Evolutionary conservation across 1,284 basidiomycete species (phyloP).

Genomic region (Cryptococcus sp.): DNA sequence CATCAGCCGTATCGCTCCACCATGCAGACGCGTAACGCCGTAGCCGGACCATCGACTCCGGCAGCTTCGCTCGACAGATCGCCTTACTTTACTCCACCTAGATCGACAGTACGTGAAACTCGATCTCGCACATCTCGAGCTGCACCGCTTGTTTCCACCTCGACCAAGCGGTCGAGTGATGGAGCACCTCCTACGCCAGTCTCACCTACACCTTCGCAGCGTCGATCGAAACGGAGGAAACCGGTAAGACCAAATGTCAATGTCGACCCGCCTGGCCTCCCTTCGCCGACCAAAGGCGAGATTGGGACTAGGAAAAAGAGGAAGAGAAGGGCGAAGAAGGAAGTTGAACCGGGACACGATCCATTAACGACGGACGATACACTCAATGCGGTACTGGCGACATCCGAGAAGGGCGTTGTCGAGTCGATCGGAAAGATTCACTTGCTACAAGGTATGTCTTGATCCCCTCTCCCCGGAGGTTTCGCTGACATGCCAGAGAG

Average conservation of each 20-base stretch:
- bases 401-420: constrained; percentile 12
- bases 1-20: too few species aligned
- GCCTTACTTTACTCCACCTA: constrained; percentile 3
- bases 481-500: constrained; percentile 11
- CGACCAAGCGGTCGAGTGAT: too few species aligned
- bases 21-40: too few species aligned
- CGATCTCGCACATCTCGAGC: neutral
- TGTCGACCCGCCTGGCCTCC: too few species aligned
- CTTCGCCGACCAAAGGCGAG: too few species aligned
- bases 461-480: neutral
- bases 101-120: neutral
- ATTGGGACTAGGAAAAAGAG: too few species aligned
- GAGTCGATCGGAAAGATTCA: constrained; percentile 20
- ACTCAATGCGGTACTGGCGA: constrained; percentile 1
- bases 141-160: too few species aligned
- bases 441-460: constrained; percentile 20
- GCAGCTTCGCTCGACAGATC: neutral
- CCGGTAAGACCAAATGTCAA: too few species aligned
- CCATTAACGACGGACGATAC: neutral
- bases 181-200: too few species aligned
- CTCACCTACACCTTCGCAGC: too few species aligned
- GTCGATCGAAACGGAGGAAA: too few species aligned
- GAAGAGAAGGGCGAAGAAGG: neutral
- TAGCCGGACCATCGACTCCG: neutral
- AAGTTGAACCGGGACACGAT: neutral